A percentile compares a stretch with the other conserved stretches of the same genome.
Evolutionary conservation across 371 early-diverging fungal genomes (phyloP).

Genomic region (Lichtheimia ramosa): DNA sequence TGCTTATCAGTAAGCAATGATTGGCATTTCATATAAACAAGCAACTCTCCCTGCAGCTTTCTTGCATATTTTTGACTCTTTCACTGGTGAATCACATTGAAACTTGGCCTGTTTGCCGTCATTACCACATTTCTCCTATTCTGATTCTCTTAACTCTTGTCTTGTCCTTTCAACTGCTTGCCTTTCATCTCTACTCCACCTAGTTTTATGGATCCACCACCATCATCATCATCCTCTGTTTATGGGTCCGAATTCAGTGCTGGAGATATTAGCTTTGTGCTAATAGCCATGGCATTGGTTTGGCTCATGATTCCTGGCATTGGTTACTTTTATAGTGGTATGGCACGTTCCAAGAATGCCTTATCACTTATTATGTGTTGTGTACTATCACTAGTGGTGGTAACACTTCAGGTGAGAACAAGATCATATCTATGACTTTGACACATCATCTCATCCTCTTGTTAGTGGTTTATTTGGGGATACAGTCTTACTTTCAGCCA

Average conservation of each 20-base stretch:
- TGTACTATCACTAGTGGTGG: conserved; percentile 69
- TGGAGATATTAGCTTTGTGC: conserved; percentile 75
- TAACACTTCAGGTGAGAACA: conserved; percentile 47
- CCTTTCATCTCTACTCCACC: conserved; percentile 2
- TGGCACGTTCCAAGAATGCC: conserved; percentile 84
- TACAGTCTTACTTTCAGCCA: conserved; percentile 86
- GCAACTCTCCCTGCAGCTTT: too few relatives aligned
- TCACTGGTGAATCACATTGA: too few relatives aligned
- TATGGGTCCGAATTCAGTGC: conserved; percentile 19
- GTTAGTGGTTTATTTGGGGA: conserved; percentile 85
- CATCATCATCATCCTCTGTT: background rate
- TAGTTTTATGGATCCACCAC: conserved; percentile 1
- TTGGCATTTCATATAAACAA: too few relatives aligned
- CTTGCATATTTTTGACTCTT: too few relatives aligned
- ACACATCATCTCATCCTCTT: background rate
- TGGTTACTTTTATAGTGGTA: conserved; percentile 90
- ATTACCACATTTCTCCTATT: too few relatives aligned
- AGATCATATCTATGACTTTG: background rate
- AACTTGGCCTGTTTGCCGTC: too few relatives aligned
- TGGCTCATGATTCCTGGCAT: conserved; percentile 87
- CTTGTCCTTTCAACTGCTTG: background rate
- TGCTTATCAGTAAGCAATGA: too few relatives aligned
- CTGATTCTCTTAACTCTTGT: too few relatives aligned
- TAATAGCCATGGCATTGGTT: conserved; percentile 73
- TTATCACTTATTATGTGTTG: conserved; percentile 72